Percentiles rank a stretch among this genome's conserved stretches.
phyloP scores from a whole-genome alignment of 2,329 filamentous ascomycete genomes.

The Ceratocystis destructans region DNA sequence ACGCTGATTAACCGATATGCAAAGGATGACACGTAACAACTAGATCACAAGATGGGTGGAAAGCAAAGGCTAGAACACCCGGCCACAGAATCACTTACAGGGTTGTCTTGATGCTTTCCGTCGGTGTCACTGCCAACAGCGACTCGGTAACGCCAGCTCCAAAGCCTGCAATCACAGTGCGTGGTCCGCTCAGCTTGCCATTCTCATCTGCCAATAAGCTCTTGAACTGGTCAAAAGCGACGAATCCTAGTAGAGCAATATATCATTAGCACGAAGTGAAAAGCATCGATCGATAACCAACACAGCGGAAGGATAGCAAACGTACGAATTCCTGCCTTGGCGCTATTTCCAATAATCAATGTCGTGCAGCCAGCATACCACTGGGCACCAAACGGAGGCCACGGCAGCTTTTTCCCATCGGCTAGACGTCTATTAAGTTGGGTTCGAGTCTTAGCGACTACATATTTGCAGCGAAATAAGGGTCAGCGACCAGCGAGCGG shows the following conservation, averaged over 20 bases:
- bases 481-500: too few species aligned
- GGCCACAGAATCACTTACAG: slow-evolving; percentile 37
- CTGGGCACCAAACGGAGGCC: slow-evolving; percentile 82
- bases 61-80: not conserved
- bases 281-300: too few species aligned
- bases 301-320: not conserved
- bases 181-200: slow-evolving; percentile 78
- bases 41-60: not conserved
- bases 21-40: not conserved
- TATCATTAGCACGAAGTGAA: not conserved
- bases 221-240: slow-evolving; percentile 94
- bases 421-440: slow-evolving; percentile 80
- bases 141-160: slow-evolving; percentile 91
- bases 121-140: slow-evolving; percentile 83
- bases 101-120: slow-evolving; percentile 97
- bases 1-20: not conserved
- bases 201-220: slow-evolving; percentile 63
- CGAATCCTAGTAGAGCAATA: slow-evolving; percentile 48
- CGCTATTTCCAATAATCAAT: slow-evolving; percentile 86
- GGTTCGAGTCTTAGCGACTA: slow-evolving; percentile 85
- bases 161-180: slow-evolving; percentile 86
- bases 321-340: slow-evolving; percentile 85
- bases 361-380: slow-evolving; percentile 99
- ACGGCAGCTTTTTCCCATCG: slow-evolving; percentile 75
- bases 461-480: not conserved